Evolutionary conservation across 345 rosid species (phyloP), one percentile per base, ranked within the genome.

Genomic region (Durio zibethinus): DNA sequence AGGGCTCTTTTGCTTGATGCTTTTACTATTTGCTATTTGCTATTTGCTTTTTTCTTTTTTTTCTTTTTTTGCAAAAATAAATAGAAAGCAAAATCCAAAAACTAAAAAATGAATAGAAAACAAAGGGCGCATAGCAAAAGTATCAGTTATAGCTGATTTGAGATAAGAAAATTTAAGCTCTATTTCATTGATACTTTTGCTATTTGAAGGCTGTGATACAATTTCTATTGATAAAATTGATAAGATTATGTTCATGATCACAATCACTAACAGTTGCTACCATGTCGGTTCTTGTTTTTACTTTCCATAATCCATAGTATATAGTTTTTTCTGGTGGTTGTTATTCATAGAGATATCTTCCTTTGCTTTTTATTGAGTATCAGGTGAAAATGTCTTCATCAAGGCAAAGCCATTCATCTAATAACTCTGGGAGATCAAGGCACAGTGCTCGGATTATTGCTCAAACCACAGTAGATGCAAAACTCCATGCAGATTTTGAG

Each of bases 391-490:
- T 95, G 98, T 90, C 99, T 78, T 82, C 92, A 57, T 86, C 99
- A 61, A 91, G 98, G 80, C 97, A 92, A 23, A 84, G 85, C 78
- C 96, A 89, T 21, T 87, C 97, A 33, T 88, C 97, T 60, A 87
- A 75, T 89, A 89, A 80, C 79, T 85, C 97, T 0, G 90, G 84
- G 66, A 88, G 91, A 76, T 89, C 99, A 71, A 90, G 94, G 72
- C 90, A 92, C 85, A 86, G 96, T 78, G 54, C 73, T 7, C 54
- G 73, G 29, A 31, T 43, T 43, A 21, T 65, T 76, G 97, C 99
- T 52, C 99, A 95, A 82, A 95, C 99, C 67, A 86, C 93, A 50
- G 90, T 89, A 50, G 99, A 95, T 83, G 99, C 99, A 4, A 93
- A 89, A 81, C 90, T 95, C 78, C 96, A 95, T 76, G 97, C 95